Percentiles rank a stretch among this genome's conserved stretches.
These are phyloP conservation scores for Trichophaea hybrida DNA, from an alignment of 2,329 filamentous ascomycete species.

Conservation along the genomic window DNA sequence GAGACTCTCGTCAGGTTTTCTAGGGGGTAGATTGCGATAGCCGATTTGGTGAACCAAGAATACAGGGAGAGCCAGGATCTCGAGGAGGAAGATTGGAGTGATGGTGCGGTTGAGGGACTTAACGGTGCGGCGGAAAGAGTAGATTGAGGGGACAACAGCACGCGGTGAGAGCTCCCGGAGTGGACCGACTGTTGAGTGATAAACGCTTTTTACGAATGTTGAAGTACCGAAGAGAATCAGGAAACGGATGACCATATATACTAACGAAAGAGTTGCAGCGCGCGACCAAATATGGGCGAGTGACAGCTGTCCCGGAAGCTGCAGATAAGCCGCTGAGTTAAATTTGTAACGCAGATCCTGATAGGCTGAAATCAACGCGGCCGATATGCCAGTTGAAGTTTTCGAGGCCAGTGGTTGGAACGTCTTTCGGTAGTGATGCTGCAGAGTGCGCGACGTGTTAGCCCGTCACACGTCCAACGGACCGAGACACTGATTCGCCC, in stretches of 20 bases:
- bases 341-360: neutral
- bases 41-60: neutral
- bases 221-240: neutral
- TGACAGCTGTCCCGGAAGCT: neutral
- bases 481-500: neutral
- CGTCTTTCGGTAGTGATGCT: neutral
- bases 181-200: neutral
- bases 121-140: neutral
- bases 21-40: neutral
- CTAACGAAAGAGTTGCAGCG: neutral
- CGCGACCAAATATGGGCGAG: neutral
- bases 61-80: neutral
- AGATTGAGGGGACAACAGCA: neutral
- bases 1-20: neutral
- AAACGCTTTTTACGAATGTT: neutral
- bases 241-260: neutral
- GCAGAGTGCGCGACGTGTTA: slow-evolving; percentile 1
- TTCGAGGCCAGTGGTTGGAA: neutral
- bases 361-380: neutral
- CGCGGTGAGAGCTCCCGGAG: neutral
- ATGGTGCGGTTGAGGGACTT: neutral
- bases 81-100: neutral
- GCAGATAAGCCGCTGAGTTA: neutral
- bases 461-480: neutral
- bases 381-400: neutral